Conservation (phyloP, 345 rosid genomes). For the Hibiscus tridactylites region DNA sequence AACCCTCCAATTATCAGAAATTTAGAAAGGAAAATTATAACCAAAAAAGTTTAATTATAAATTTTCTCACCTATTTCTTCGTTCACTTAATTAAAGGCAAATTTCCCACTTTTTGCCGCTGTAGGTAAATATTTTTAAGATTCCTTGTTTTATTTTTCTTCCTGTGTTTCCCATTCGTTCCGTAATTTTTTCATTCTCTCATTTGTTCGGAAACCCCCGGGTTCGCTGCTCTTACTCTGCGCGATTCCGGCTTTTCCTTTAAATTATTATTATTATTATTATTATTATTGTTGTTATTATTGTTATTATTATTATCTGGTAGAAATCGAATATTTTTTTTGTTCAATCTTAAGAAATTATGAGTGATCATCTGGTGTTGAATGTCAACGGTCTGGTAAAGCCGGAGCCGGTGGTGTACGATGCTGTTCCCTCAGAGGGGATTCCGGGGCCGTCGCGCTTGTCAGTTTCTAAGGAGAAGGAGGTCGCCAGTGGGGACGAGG, state of each 20-base stretch:
- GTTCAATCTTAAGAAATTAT: slow-evolving; percentile 23
- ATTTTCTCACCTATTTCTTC: slow-evolving; percentile 1
- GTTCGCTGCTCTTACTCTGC: slow-evolving; percentile 19
- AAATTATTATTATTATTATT: too few relatives aligned
- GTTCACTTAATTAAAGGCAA: slow-evolving; percentile 10
- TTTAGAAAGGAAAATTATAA: background rate
- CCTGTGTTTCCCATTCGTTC: background rate
- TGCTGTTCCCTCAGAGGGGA: slow-evolving; percentile 17
- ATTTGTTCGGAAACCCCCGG: slow-evolving; percentile 18
- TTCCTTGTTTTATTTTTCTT: background rate
- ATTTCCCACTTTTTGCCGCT: background rate
- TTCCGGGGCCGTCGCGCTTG: slow-evolving; percentile 14
- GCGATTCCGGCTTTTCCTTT: slow-evolving; percentile 15
- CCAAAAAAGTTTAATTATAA: too few relatives aligned
- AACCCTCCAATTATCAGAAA: background rate
- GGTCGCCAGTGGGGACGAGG: slow-evolving; percentile 12
- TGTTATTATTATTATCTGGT: too few relatives aligned
- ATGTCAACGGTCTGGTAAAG: slow-evolving; percentile 44
- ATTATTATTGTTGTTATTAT: too few relatives aligned
- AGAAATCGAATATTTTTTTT: background rate
- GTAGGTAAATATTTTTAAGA: background rate
- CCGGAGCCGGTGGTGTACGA: slow-evolving; percentile 22
- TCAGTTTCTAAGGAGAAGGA: slow-evolving; percentile 21
- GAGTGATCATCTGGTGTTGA: slow-evolving; percentile 62
- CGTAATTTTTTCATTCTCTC: background rate